Evolutionary conservation across 2,329 filamentous ascomycete genomes (phyloP).

Genomic region (Apiospora saccharicola): DNA sequence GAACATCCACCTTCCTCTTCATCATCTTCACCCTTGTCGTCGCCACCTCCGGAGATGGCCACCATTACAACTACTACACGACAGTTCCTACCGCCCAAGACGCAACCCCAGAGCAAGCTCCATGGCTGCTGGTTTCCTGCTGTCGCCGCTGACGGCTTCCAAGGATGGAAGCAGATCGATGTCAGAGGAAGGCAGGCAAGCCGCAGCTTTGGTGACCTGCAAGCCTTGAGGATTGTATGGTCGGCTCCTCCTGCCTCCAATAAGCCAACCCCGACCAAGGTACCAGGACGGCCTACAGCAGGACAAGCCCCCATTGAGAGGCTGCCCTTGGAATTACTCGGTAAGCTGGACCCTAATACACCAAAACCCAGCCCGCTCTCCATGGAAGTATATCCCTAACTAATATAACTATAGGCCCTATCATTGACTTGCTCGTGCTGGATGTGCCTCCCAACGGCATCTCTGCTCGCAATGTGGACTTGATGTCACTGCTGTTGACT

Average conservation of each 20-base stretch:
- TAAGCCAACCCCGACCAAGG: background rate
- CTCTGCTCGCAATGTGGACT: conserved; percentile 77
- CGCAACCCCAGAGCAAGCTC: conserved; percentile 62
- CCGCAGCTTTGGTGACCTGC: conserved; percentile 67
- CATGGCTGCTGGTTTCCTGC: conserved; percentile 65
- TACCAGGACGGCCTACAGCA: conserved; percentile 44
- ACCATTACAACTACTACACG: conserved; percentile 52
- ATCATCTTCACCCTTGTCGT: conserved; percentile 45
- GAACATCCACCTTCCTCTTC: background rate
- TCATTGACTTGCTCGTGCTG: conserved; percentile 76
- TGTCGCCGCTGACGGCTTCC: conserved; percentile 59
- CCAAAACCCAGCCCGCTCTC: background rate
- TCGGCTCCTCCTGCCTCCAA: conserved; percentile 46
- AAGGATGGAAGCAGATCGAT: conserved; percentile 69
- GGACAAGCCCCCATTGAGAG: conserved; percentile 68
- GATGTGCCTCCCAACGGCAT: conserved; percentile 79
- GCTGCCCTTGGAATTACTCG: conserved; percentile 74
- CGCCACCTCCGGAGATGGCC: conserved; percentile 48
- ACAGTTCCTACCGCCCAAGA: conserved; percentile 60
- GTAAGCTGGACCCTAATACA: conserved; percentile 55
- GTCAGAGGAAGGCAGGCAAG: conserved; percentile 66
- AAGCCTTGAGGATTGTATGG: conserved; percentile 63
- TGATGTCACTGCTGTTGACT: conserved; percentile 78
- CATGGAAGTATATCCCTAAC: background rate
- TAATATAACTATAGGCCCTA: conserved; percentile 61